Percentiles rank a stretch among this genome's conserved stretches.
These are phyloP conservation scores for Filobasidium wieringae DNA, from an alignment of 768 basidiomycete species.

Conservation along the genomic window DNA sequence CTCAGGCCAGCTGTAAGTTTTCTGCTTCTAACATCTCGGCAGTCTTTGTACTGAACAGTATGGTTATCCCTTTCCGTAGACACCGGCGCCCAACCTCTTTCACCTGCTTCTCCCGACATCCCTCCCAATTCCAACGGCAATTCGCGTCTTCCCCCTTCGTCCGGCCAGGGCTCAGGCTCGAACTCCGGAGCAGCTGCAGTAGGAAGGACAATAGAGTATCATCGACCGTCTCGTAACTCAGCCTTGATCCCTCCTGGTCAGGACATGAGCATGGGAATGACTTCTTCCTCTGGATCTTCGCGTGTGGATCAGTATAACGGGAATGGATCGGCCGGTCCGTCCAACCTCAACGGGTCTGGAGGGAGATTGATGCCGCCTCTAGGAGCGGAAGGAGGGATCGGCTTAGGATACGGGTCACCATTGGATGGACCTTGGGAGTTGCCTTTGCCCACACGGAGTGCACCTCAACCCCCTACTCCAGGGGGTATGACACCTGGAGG, in stretches of 20 bases:
- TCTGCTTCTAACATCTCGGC: not conserved
- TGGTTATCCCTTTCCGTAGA: slow-evolving; percentile 15
- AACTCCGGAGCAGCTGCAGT: slow-evolving; percentile 13
- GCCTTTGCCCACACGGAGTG: slow-evolving; percentile 15
- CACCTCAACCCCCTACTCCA: slow-evolving; percentile 20
- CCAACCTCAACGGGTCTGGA: not conserved
- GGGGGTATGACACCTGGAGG: not conserved
- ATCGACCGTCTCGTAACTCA: slow-evolving; percentile 36
- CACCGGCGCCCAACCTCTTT: slow-evolving; percentile 33
- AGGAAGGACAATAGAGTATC: slow-evolving; percentile 35
- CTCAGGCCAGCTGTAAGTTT: slow-evolving; percentile 33
- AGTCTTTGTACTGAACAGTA: not conserved
- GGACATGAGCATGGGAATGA: slow-evolving; percentile 37
- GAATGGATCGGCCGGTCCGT: not conserved
- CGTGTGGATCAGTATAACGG: not conserved
- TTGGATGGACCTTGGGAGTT: slow-evolving; percentile 20
- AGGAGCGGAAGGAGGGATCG: not conserved
- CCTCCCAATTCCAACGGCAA: not conserved
- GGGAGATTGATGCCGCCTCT: not conserved
- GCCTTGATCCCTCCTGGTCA: slow-evolving; percentile 33
- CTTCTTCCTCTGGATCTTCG: slow-evolving; percentile 11
- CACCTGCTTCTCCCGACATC: slow-evolving; percentile 1
- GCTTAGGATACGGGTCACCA: slow-evolving; percentile 17
- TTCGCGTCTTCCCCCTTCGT: too few relatives aligned
- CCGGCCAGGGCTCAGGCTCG: too few relatives aligned